A percentile compares a stretch with the other conserved stretches of the same genome.
Evolutionary conservation across 805 yeast species (phyloP).

Genomic region (Yarrowia keelungensis): DNA sequence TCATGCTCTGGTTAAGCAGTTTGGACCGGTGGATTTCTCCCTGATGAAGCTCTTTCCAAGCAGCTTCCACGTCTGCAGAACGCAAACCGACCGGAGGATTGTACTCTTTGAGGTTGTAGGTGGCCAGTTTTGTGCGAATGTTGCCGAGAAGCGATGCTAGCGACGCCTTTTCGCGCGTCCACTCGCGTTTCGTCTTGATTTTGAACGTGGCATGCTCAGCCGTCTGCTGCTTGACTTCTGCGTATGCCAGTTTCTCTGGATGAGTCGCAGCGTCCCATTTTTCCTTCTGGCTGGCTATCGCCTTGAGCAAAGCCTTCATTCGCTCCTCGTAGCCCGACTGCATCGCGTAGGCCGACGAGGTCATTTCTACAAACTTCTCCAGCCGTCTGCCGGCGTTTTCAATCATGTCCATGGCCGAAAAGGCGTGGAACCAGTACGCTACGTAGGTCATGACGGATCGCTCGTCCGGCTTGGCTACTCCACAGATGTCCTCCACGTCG

Average conservation of each 20-base stretch:
- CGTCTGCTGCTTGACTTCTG: conserved; percentile 47
- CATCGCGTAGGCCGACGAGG: conserved; percentile 48
- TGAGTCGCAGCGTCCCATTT: conserved; percentile 47
- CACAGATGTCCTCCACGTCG: conserved; percentile 61
- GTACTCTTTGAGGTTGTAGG: conserved; percentile 50
- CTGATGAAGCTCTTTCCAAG: conserved; percentile 49
- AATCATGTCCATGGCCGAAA: conserved; percentile 51
- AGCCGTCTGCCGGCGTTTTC: conserved; percentile 52
- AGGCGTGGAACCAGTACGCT: conserved; percentile 63
- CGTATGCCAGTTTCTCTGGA: conserved; percentile 43
- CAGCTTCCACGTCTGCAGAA: conserved; percentile 47
- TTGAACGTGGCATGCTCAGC: conserved; percentile 47
- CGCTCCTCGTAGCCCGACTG: conserved; percentile 50
- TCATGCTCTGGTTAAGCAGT: conserved; percentile 48
- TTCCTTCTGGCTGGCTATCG: conserved; percentile 43
- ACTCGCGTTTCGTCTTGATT: conserved; percentile 48
- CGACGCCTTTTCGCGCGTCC: conserved; percentile 52
- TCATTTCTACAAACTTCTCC: conserved; percentile 51
- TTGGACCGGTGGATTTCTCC: conserved; percentile 50
- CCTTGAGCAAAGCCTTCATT: conserved; percentile 46
- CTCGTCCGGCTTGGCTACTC: conserved; percentile 62
- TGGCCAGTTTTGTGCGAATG: conserved; percentile 51
- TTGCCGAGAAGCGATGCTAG: conserved; percentile 50
- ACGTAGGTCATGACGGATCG: conserved; percentile 64
- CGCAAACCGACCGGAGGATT: conserved; percentile 49